phyloP scores from a whole-genome alignment of 2,329 filamentous ascomycete genomes.

The Ophiosphaerella korrae region DNA sequence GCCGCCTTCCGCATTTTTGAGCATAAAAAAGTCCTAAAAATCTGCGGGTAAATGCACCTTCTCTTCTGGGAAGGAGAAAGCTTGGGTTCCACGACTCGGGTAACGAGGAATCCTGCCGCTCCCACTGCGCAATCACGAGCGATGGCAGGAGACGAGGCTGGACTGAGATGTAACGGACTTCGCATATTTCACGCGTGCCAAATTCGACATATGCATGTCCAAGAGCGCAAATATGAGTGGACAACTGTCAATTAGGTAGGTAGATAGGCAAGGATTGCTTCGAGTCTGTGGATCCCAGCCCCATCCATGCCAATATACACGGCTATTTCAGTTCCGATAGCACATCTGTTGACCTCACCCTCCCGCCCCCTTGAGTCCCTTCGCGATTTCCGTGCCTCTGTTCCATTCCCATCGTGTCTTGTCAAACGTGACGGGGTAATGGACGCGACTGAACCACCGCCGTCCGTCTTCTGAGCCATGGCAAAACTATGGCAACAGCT shows the following conservation, averaged over 20 bases:
- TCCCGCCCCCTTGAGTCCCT: no score
- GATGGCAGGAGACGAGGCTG: neutral
- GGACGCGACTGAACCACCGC: neutral
- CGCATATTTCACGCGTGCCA: no score
- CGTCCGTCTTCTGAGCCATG: neutral
- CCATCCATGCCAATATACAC: conserved; percentile 1
- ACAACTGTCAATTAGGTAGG: neutral
- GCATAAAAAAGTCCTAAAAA: no score
- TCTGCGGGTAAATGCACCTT: conserved; percentile 5
- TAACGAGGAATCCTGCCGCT: conserved; percentile 5
- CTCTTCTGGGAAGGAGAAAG: conserved; percentile 1
- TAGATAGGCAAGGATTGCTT: no score
- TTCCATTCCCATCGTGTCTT: neutral
- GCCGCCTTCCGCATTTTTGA: no score
- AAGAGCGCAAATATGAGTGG: neutral
- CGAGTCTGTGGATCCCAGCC: neutral
- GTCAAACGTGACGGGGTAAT: neutral
- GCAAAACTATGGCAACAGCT: conserved; percentile 6
- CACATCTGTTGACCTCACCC: neutral
- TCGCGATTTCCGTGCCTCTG: neutral
- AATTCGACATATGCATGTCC: no score
- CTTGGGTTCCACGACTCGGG: conserved; percentile 1
- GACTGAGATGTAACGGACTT: neutral
- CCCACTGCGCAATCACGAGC: neutral
- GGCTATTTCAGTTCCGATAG: neutral